phyloP scores from a whole-genome alignment of 2,329 filamentous ascomycete species.

The Fusarium oligoseptatum region DNA sequence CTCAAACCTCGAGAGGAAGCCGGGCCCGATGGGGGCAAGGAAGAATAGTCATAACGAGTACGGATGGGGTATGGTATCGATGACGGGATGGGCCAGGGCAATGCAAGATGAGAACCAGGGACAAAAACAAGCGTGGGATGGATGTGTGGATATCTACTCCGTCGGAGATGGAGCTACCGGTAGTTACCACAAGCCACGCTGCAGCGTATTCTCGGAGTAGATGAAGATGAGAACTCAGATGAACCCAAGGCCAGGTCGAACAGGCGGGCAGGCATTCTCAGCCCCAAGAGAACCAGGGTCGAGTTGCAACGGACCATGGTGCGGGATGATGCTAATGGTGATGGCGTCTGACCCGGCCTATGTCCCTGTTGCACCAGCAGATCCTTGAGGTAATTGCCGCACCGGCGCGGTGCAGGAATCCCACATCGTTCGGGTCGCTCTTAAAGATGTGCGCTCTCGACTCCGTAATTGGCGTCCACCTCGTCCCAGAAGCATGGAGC shows the following conservation, averaged over 20 bases:
- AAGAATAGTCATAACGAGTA: constrained; percentile 4
- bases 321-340: constrained; percentile 23
- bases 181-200: constrained; percentile 4
- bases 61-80: constrained; percentile 2
- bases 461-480: constrained; percentile 31
- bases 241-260: background rate
- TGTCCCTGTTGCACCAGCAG: constrained; percentile 9
- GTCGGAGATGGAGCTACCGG: constrained; percentile 15
- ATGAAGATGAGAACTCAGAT: background rate
- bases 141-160: constrained; percentile 9
- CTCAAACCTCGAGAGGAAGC: background rate
- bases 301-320: background rate
- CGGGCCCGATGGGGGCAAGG: background rate
- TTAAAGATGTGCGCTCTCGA: constrained; percentile 12
- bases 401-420: constrained; percentile 22
- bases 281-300: background rate
- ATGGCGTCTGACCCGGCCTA: constrained; percentile 20
- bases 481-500: constrained; percentile 33
- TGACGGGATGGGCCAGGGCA: constrained; percentile 8
- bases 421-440: constrained; percentile 10
- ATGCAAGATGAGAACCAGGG: constrained; percentile 12
- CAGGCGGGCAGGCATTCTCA: background rate
- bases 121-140: constrained; percentile 9
- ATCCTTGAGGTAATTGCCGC: constrained; percentile 39
- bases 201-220: background rate